These are phyloP conservation scores for Tetrahymena borealis DNA, from an alignment of 73 alveolate species.

Conservation along the genomic window DNA sequence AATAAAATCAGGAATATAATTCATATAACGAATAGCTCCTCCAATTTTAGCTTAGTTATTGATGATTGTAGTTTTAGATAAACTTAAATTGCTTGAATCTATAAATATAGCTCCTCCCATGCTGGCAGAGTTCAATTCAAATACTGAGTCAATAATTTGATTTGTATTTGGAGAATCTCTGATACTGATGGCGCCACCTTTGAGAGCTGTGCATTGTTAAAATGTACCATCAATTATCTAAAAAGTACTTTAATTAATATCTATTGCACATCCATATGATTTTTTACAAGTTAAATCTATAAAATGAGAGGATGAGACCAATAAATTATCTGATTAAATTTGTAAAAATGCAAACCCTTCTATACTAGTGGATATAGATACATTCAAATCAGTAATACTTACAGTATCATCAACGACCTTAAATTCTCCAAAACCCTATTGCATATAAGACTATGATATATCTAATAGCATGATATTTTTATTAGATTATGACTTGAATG, in stretches of 20 bases:
- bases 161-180: not conserved
- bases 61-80: not conserved
- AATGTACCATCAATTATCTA: not conserved
- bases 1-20: not conserved
- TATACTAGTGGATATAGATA: not conserved
- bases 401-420: not conserved
- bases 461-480: not conserved
- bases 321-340: not conserved
- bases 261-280: not conserved
- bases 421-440: not conserved
- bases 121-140: not conserved
- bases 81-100: not conserved
- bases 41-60: not conserved
- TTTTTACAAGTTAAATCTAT: not conserved
- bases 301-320: not conserved
- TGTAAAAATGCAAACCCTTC: not conserved
- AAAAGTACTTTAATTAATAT: not conserved
- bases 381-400: not conserved
- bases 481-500: not conserved
- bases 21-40: not conserved
- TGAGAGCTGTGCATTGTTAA: not conserved
- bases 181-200: not conserved
- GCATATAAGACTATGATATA: not conserved
- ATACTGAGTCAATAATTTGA: not conserved
- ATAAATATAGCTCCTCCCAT: not conserved